Conservation (phyloP, 768 basidiomycete genomes). For the Termitomyces titanicus region DNA sequence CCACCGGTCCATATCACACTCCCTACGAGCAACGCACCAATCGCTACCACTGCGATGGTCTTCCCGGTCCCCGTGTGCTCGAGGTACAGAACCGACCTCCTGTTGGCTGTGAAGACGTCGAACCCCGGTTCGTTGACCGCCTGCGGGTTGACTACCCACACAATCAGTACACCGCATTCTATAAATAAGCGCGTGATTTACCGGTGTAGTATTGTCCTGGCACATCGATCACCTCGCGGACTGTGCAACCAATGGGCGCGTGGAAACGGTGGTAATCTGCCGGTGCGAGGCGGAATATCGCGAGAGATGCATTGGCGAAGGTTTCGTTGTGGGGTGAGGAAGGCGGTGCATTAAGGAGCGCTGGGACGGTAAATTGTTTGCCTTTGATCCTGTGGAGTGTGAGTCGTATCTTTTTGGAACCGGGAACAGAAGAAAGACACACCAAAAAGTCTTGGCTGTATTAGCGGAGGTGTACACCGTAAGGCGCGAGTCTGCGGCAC, state of each 20-base stretch:
- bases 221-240: constrained; percentile 42
- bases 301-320: constrained; percentile 49
- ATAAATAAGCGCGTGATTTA: constrained; percentile 16
- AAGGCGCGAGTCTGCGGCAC: constrained; percentile 71
- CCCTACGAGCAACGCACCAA: constrained; percentile 82
- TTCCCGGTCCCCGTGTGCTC: constrained; percentile 41
- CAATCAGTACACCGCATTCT: neutral
- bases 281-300: constrained; percentile 75
- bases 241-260: constrained; percentile 55
- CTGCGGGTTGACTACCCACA: constrained; percentile 62
- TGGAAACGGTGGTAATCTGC: constrained; percentile 84
- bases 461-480: constrained; percentile 61
- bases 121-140: constrained; percentile 66
- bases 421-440: constrained; percentile 6
- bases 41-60: constrained; percentile 64
- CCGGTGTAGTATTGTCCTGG: constrained; percentile 62
- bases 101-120: constrained; percentile 65
- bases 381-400: constrained; percentile 57
- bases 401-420: neutral
- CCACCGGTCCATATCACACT: constrained; percentile 64
- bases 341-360: constrained; percentile 47
- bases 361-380: constrained; percentile 59
- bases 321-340: constrained; percentile 34
- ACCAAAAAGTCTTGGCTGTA: constrained; percentile 70
- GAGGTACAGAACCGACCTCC: constrained; percentile 52